phyloP scores from a whole-genome alignment of 1,284 basidiomycete genomes.

The Phellopilus nigrolimitatus region DNA sequence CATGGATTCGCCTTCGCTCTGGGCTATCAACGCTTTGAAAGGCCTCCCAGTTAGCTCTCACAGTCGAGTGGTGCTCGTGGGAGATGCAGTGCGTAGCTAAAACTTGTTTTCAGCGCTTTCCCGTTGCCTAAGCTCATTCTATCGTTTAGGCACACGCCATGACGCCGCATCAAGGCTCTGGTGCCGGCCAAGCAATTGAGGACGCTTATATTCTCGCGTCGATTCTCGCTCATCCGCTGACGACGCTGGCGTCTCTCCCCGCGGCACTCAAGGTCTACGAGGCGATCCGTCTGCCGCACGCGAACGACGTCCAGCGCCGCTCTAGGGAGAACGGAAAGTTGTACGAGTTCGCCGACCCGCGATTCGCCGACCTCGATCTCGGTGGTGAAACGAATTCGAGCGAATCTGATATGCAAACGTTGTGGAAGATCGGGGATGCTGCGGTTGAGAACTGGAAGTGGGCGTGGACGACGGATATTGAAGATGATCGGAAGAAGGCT shows the following conservation, averaged over 20 bases:
- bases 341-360: slow-evolving; percentile 26
- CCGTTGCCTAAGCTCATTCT: too few relatives aligned
- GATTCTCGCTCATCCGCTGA: slow-evolving; percentile 29
- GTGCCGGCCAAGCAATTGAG: slow-evolving; percentile 21
- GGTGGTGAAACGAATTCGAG: too few relatives aligned
- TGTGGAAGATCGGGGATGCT: not conserved
- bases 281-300: slow-evolving; percentile 32
- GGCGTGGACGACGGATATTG: not conserved
- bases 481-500: not conserved
- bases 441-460: not conserved
- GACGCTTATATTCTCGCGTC: slow-evolving; percentile 35
- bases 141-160: slow-evolving; percentile 23
- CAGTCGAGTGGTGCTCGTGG: slow-evolving; percentile 18
- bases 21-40: slow-evolving; percentile 19
- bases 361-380: slow-evolving; percentile 19
- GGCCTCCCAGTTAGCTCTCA: slow-evolving; percentile 9
- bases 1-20: slow-evolving; percentile 17
- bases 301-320: slow-evolving; percentile 28
- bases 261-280: slow-evolving; percentile 33
- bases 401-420: not conserved
- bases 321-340: slow-evolving; percentile 27
- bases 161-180: slow-evolving; percentile 22
- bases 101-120: too few relatives aligned
- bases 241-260: slow-evolving; percentile 22
- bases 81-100: slow-evolving; percentile 20